These are phyloP conservation scores for Nitzschia inconspicua DNA, from an alignment of 108 stramenopile species.

Conservation along the genomic window DNA sequence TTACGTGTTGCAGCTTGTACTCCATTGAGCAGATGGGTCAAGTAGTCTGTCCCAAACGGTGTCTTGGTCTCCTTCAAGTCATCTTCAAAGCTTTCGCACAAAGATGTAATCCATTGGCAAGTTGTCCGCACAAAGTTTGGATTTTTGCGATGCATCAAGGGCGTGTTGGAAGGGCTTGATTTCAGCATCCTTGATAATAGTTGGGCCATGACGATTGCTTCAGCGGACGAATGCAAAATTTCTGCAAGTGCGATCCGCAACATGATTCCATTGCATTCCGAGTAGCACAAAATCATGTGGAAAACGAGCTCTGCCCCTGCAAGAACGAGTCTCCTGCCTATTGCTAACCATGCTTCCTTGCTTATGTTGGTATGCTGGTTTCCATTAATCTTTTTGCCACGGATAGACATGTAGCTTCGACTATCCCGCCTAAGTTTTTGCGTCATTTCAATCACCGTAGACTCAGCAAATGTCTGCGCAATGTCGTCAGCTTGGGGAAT, in stretches of 20 bases:
- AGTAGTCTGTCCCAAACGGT: slow-evolving; percentile 1
- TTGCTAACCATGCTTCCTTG: background rate
- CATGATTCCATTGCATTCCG: slow-evolving; percentile 32
- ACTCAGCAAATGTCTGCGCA: slow-evolving; percentile 7
- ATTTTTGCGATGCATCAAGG: background rate
- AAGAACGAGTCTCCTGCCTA: background rate
- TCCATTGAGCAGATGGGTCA: slow-evolving; percentile 1
- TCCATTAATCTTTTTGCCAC: background rate
- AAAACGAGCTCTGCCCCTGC: slow-evolving; percentile 19
- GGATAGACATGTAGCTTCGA: background rate
- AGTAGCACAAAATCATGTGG: slow-evolving; percentile 23
- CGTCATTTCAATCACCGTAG: background rate
- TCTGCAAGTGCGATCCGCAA: slow-evolving; percentile 28
- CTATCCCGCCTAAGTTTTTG: no score
- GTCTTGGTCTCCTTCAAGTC: slow-evolving; percentile 3
- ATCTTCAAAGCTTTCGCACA: slow-evolving; percentile 30
- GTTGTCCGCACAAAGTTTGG: slow-evolving; percentile 6
- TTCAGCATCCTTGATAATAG: slow-evolving; percentile 17
- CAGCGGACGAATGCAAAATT: background rate
- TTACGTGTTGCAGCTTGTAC: slow-evolving; percentile 9
- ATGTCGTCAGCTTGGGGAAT: slow-evolving; percentile 26
- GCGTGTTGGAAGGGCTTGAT: background rate
- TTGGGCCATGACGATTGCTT: slow-evolving; percentile 22
- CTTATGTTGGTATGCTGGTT: background rate
- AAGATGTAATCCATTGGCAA: slow-evolving; percentile 32